Percentiles rank a stretch among this genome's conserved stretches.
Evolutionary conservation across 2,329 filamentous ascomycete species (phyloP).

Genomic region (Xenoacremonium recifei): DNA sequence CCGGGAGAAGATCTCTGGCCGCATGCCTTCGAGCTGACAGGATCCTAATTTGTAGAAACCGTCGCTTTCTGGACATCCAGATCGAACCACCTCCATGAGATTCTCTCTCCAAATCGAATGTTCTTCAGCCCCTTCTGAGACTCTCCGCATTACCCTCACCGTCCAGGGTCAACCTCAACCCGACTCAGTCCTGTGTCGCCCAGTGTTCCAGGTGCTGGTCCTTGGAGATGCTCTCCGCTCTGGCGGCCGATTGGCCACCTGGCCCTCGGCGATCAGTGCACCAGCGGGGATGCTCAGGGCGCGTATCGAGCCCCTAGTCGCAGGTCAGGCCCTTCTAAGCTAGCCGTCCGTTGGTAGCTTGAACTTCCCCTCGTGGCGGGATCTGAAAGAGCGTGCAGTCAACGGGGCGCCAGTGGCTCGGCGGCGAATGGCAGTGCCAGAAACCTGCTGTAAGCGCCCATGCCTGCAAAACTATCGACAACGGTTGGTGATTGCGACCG

Average conservation of each 20-base stretch:
- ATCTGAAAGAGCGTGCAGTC: constrained; percentile 6
- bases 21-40: too few relatives aligned
- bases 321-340: not conserved
- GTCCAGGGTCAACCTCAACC: too few relatives aligned
- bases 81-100: constrained; percentile 24
- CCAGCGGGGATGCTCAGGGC: constrained; percentile 8
- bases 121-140: constrained; percentile 5
- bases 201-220: constrained; percentile 11
- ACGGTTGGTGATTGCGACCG: too few relatives aligned
- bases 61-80: too few relatives aligned
- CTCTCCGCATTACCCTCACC: constrained; percentile 1
- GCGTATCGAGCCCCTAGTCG: constrained; percentile 8
- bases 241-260: constrained; percentile 13
- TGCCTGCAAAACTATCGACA: too few relatives aligned
- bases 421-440: constrained; percentile 21
- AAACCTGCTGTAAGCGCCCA: constrained; percentile 20
- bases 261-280: not conserved
- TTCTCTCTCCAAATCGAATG: constrained; percentile 24
- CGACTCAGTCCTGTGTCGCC: constrained; percentile 8
- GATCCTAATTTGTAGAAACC: too few relatives aligned
- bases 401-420: constrained; percentile 18
- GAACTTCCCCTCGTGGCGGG: constrained; percentile 12
- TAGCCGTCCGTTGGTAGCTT: not conserved
- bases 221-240: not conserved
- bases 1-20: too few relatives aligned